Percentiles rank a stretch among this genome's conserved stretches.
Conservation (phyloP, 2,329 filamentous ascomycete species). For the Calonectria pseudoturangicola region DNA sequence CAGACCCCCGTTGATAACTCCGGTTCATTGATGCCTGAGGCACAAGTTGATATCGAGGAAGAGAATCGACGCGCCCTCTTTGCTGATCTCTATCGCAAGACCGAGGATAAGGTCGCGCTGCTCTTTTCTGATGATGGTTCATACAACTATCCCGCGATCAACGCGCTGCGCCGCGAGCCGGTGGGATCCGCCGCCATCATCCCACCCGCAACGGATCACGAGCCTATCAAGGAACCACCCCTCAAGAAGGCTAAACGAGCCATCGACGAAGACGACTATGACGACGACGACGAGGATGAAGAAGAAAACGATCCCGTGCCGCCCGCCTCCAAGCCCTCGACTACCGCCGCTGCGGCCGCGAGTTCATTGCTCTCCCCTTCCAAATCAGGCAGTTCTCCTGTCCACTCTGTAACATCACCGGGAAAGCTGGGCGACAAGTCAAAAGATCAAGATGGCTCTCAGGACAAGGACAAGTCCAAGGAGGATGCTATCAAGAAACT, state of each 20-base stretch:
- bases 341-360: conserved; percentile 70
- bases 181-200: conserved; percentile 63
- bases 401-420: conserved; percentile 77
- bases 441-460: conserved; percentile 68
- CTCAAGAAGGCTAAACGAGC: conserved; percentile 84
- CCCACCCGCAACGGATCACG: conserved; percentile 76
- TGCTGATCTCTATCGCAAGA: conserved; percentile 84
- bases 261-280: conserved; percentile 91
- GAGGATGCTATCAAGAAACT: conserved; percentile 95
- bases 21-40: conserved; percentile 75
- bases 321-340: conserved; percentile 71
- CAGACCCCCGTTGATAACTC: conserved; percentile 71
- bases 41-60: conserved; percentile 76
- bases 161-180: conserved; percentile 69
- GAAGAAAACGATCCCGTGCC: conserved; percentile 75
- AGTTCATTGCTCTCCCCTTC: conserved; percentile 80
- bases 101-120: conserved; percentile 84
- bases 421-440: conserved; percentile 74
- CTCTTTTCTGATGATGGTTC: conserved; percentile 80
- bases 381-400: conserved; percentile 81
- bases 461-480: conserved; percentile 79
- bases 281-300: conserved; percentile 87
- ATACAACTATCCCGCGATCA: conserved; percentile 72
- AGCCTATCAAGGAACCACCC: conserved; percentile 75
- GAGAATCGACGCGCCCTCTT: conserved; percentile 85